Evolutionary conservation across 148 eudicot genomes (phyloP).

Genomic region (Fagopyrum esculentum): DNA sequence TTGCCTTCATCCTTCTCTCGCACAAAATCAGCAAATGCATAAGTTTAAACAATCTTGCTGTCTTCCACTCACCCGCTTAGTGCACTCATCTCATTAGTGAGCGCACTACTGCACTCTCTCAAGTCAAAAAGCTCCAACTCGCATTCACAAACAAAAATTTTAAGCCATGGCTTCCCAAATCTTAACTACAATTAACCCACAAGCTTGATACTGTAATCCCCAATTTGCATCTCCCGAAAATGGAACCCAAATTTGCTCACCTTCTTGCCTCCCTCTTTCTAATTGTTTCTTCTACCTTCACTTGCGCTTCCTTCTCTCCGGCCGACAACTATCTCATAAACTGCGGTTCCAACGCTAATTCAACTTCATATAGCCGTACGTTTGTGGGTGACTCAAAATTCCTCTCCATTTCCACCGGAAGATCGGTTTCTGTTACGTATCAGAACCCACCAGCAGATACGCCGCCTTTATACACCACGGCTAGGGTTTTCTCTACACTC

Average conservation of each 20-base stretch:
- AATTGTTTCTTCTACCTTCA: slow-evolving; percentile 3
- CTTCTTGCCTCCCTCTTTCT: slow-evolving; percentile 15
- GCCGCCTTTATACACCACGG: slow-evolving; percentile 43
- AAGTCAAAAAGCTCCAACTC: slow-evolving; percentile 11
- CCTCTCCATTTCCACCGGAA: slow-evolving; percentile 30
- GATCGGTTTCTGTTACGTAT: slow-evolving; percentile 40
- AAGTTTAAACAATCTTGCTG: slow-evolving; percentile 1
- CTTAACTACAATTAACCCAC: neutral
- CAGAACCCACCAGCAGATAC: slow-evolving; percentile 38
- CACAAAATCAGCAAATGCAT: neutral
- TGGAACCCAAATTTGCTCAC: neutral
- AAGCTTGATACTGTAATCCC: neutral
- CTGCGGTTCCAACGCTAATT: slow-evolving; percentile 60
- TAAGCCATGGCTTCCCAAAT: neutral
- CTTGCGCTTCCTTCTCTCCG: slow-evolving; percentile 38
- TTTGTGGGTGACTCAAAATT: slow-evolving; percentile 55
- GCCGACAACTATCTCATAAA: slow-evolving; percentile 59
- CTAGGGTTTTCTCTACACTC: slow-evolving; percentile 58
- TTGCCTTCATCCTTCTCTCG: slow-evolving; percentile 2
- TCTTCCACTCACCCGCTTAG: slow-evolving; percentile 6
- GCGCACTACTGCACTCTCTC: neutral
- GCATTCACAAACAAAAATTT: neutral
- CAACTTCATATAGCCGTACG: slow-evolving; percentile 31
- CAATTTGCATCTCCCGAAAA: neutral
- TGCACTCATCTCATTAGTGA: neutral